Evolutionary conservation across 106 monocot genomes (phyloP).

Genomic region (Gastrodia elata): DNA sequence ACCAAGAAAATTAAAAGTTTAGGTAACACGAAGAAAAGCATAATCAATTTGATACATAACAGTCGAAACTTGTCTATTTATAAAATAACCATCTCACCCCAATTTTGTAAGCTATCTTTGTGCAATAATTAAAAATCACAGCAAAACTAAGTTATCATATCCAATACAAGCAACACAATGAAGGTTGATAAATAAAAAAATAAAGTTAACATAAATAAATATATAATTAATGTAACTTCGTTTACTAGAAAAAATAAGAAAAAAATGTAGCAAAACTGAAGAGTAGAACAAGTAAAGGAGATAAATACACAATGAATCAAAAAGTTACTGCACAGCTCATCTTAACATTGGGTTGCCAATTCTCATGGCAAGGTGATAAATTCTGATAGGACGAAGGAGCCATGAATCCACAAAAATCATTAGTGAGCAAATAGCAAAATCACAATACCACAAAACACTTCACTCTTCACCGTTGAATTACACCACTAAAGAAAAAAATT

Average conservation of each 20-base stretch:
- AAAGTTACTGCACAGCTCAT: background rate
- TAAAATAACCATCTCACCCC: too few species aligned
- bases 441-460: background rate
- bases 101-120: too few species aligned
- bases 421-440: background rate
- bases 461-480: too few species aligned
- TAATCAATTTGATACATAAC: background rate
- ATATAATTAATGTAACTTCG: too few species aligned
- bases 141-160: background rate
- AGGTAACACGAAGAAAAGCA: background rate
- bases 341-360: background rate
- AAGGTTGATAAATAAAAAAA: background rate
- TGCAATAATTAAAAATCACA: background rate
- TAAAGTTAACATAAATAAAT: background rate
- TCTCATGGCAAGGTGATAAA: background rate
- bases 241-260: too few species aligned
- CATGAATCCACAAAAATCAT: background rate
- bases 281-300: background rate
- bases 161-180: background rate
- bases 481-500: too few species aligned
- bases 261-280: too few species aligned
- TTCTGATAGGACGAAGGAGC: background rate
- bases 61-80: background rate
- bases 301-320: background rate
- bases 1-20: background rate